phyloP scores from a whole-genome alignment of 805 yeast species.

The Kodamaea laetipori region DNA sequence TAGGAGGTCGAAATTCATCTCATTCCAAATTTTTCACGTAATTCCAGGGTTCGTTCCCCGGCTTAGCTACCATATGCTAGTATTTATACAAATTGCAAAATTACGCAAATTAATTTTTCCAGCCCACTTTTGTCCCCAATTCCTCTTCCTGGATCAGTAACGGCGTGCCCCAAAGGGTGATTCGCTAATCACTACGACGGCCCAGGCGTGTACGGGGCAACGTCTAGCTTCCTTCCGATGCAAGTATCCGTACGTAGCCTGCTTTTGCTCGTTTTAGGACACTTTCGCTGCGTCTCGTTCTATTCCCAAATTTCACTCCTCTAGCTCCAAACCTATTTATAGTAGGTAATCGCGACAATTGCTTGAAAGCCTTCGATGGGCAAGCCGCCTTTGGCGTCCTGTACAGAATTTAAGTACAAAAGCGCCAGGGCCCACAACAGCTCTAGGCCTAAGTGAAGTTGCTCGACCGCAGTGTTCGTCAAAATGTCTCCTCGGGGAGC shows the following conservation, averaged over 20 bases:
- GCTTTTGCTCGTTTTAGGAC: constrained; percentile 1
- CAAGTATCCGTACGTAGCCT: not conserved
- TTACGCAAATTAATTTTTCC: constrained; percentile 1
- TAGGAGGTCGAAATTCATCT: constrained; percentile 5
- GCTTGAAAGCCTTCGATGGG: constrained; percentile 1
- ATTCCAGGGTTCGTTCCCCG: constrained; percentile 1
- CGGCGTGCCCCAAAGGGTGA: not conserved
- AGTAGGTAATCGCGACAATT: not conserved
- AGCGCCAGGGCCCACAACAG: not conserved
- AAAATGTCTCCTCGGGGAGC: no score
- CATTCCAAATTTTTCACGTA: constrained; percentile 4
- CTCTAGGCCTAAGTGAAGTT: no score
- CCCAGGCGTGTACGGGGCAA: not conserved
- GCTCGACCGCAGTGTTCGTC: no score
- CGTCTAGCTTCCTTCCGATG: not conserved
- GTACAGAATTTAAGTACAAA: not conserved
- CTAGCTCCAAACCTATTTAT: not conserved
- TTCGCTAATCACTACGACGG: not conserved
- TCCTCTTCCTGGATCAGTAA: constrained; percentile 2
- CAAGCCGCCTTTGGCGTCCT: constrained; percentile 3
- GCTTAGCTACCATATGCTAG: not conserved
- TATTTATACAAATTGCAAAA: not conserved
- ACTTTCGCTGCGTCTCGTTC: constrained; percentile 6
- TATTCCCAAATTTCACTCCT: constrained; percentile 2
- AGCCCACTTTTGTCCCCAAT: not conserved